Evolutionary conservation across 148 eudicot genomes (phyloP).

Genomic region (Euryodendron excelsum): DNA sequence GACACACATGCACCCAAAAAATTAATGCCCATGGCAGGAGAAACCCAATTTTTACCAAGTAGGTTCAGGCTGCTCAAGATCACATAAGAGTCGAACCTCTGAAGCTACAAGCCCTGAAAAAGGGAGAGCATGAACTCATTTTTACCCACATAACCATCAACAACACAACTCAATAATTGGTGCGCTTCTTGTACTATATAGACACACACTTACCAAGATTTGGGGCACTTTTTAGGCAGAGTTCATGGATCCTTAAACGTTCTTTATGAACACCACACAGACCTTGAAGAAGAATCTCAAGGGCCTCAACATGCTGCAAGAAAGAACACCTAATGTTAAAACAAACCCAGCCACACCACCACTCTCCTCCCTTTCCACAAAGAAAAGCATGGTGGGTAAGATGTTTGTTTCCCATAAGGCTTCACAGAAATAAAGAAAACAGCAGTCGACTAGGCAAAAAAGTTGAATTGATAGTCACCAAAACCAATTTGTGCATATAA

Average conservation of each 20-base stretch:
- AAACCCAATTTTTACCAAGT: conserved; percentile 52
- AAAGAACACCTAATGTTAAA: background rate
- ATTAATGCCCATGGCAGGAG: background rate
- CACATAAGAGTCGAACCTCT: conserved; percentile 84
- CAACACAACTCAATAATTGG: conserved; percentile 47
- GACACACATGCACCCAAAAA: background rate
- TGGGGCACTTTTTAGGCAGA: conserved; percentile 79
- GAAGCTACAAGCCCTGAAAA: conserved; percentile 64
- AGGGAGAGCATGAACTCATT: background rate
- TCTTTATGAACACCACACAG: conserved; percentile 81
- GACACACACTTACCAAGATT: conserved; percentile 55
- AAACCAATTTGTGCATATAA: too few relatives aligned
- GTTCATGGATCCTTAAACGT: conserved; percentile 70
- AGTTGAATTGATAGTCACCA: background rate
- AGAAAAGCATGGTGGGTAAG: too few relatives aligned
- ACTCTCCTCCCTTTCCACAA: background rate
- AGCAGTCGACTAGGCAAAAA: background rate
- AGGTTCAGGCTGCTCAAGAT: conserved; percentile 91
- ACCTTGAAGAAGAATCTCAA: conserved; percentile 93
- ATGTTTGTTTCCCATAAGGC: background rate
- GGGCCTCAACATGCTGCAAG: conserved; percentile 92
- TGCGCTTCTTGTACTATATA: background rate
- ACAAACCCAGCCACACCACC: too few relatives aligned
- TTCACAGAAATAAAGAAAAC: background rate
- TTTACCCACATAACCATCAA: conserved; percentile 14